Conservation (phyloP, 345 rosid genomes). For the Pelargonium nanum region DNA sequence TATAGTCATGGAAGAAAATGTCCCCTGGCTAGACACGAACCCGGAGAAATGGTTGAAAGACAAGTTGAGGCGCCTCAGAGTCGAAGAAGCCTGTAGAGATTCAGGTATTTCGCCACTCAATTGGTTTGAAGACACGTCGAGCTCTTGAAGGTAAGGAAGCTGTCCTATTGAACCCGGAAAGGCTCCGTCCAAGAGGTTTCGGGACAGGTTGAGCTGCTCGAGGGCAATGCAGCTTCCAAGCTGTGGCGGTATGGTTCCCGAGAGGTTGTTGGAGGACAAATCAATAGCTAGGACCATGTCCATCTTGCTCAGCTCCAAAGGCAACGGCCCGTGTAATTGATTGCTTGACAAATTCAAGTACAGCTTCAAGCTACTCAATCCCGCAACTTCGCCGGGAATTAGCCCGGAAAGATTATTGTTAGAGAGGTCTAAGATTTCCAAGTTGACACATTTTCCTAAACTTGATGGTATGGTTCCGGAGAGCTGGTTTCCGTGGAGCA, state of each 20-base stretch:
- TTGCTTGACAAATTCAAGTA: constrained; percentile 80
- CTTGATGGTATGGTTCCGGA: constrained; percentile 68
- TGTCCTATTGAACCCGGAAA: constrained; percentile 61
- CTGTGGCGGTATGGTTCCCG: constrained; percentile 57
- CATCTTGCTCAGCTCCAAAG: constrained; percentile 83
- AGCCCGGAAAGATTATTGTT: constrained; percentile 52
- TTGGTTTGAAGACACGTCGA: constrained; percentile 63
- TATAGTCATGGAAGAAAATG: constrained; percentile 40
- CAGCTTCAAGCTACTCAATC: constrained; percentile 65
- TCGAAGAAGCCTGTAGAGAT: constrained; percentile 47
- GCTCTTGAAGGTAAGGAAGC: constrained; percentile 52
- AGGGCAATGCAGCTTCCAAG: constrained; percentile 85
- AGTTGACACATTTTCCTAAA: constrained; percentile 55
- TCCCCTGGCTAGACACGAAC: constrained; percentile 46
- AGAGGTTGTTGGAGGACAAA: constrained; percentile 65
- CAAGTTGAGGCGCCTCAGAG: constrained; percentile 54
- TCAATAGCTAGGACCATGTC: constrained; percentile 90
- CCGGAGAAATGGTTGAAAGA: constrained; percentile 71
- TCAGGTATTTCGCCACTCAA: constrained; percentile 52
- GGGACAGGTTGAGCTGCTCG: constrained; percentile 66
- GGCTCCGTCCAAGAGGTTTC: constrained; percentile 44
- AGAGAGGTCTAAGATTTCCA: constrained; percentile 84
- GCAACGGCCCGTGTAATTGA: constrained; percentile 50
- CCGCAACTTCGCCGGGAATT: constrained; percentile 60
- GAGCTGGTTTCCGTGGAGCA: constrained; percentile 49